A percentile compares a stretch with the other conserved stretches of the same genome.
phyloP scores from a whole-genome alignment of 2,329 filamentous ascomycete species.

The Diplodia corticola region DNA sequence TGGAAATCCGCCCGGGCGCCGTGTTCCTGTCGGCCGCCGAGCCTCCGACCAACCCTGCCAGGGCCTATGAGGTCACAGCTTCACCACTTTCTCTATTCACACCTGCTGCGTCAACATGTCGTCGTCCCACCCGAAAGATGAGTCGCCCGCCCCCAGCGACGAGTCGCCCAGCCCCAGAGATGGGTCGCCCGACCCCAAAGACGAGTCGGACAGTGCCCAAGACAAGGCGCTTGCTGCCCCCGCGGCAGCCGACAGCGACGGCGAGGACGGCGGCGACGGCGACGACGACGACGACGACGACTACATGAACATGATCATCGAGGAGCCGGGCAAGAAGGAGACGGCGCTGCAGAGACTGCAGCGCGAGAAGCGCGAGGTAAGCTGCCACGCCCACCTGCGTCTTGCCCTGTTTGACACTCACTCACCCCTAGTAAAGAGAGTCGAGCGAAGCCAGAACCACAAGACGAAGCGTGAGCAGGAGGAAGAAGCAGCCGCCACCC shows the following conservation, averaged over 20 bases:
- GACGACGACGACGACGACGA: constrained; percentile 65
- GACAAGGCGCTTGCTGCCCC: neutral
- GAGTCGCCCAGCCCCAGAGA: neutral
- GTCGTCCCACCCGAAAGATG: neutral
- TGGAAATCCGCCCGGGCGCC: too few relatives aligned
- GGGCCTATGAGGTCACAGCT: constrained; percentile 17
- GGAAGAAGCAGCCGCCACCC: constrained; percentile 68
- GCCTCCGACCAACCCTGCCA: constrained; percentile 5
- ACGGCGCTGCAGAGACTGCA: constrained; percentile 62
- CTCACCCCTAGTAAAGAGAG: constrained; percentile 20
- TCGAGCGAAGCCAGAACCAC: constrained; percentile 14
- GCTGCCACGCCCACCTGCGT: neutral
- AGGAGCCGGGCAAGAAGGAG: constrained; percentile 62
- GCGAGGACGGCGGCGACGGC: constrained; percentile 65
- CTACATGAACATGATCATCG: constrained; percentile 95
- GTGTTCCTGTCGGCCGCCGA: constrained; percentile 14
- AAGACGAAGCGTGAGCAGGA: constrained; percentile 83
- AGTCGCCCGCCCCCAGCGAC: neutral
- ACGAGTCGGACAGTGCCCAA: neutral
- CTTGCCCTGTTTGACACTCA: constrained; percentile 10
- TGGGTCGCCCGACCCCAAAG: too few relatives aligned
- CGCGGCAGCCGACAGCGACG: constrained; percentile 19
- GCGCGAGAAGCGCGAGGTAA: constrained; percentile 54
- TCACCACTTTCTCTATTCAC: neutral
- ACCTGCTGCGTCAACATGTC: neutral